Base-by-base conservation (phyloP, 2,329 filamentous ascomycete genomes). In the Hirsutella rhossiliensis region DNA sequence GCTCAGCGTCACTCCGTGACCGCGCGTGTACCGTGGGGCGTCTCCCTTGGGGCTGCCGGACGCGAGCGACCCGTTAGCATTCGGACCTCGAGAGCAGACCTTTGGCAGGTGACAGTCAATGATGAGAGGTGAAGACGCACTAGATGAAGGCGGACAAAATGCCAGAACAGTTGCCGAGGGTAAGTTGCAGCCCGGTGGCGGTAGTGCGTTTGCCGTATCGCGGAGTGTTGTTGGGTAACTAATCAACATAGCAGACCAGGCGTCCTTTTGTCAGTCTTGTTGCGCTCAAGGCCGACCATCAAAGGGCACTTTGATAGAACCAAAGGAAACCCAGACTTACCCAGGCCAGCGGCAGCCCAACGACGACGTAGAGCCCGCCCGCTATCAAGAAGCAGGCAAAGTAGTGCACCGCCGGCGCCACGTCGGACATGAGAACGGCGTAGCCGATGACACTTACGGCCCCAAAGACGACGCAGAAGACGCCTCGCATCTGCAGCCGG, bases 381-480 rank as follows among this genome's bases (percentile, higher is more conserved):
- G 84, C 84, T 0, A 88, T 76, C n/a, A 90, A 64, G 58, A 88
- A 83, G 48, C 83, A 87, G 50, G 65, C 84, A 50, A 85, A 83
- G 54, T 87, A 89, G 51, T 83, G 81, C 7, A 79, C 82, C 0
- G 76, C 78, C 0, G 75, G 67, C 1, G 74, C 61, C 2, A 71
- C 66, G 40, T 80, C 66, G 1, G 79, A 75, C 38, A 88, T 70
- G 45, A 88, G 56, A 29, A 88, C 67, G 0, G 71, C 80, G 46
- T 88, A 87, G 0, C 84, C 84, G 2, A 84, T 56, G 15, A 85
- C 74, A 32, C 78, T 80, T 31, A 87, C 63, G 2, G 66, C 51
- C 8, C 75, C 78, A 51, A 85, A 82, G 11, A 76, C 56, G 28
- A 83, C 72, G 20, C 73, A 73, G 50, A 82, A 84, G 0, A 85